A percentile compares a stretch with the other conserved stretches of the same genome.
These are phyloP conservation scores for Solanum commersonii DNA, from an alignment of 257 asterid genomes.

Conservation along the genomic window DNA sequence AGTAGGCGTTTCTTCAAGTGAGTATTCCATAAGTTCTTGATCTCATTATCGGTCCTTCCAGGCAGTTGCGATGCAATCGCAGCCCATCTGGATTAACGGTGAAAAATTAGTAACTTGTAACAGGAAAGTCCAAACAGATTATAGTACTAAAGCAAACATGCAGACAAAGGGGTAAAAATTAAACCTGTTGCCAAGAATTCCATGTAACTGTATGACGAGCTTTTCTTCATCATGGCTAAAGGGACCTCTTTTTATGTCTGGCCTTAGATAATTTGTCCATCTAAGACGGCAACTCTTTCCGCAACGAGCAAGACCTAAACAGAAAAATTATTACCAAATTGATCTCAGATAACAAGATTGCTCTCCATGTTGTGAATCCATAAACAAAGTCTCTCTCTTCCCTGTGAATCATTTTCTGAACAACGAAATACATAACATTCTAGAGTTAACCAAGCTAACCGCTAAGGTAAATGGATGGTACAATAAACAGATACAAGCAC, in stretches of 20 bases:
- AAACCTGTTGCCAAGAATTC: slow-evolving; percentile 84
- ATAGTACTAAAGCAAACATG: not conserved
- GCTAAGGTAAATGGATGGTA: not conserved
- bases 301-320: slow-evolving; percentile 76
- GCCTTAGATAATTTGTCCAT: slow-evolving; percentile 92
- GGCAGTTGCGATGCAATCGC: slow-evolving; percentile 86
- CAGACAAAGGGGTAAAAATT: not conserved
- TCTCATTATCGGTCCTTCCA: slow-evolving; percentile 88
- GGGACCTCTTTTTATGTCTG: slow-evolving; percentile 88
- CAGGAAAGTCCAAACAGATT: not conserved
- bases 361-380: not conserved
- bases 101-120: not conserved
- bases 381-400: not conserved
- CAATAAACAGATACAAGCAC: not conserved
- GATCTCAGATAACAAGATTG: not conserved
- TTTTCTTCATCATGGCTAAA: slow-evolving; percentile 69
- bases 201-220: slow-evolving; percentile 84
- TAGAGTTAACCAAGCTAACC: not conserved
- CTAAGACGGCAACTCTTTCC: slow-evolving; percentile 91
- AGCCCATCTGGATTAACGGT: slow-evolving; percentile 55
- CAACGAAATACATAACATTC: not conserved
- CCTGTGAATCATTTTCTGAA: not conserved
- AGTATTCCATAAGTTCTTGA: slow-evolving; percentile 94
- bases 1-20: slow-evolving; percentile 73
- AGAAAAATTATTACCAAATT: not conserved